Conservation (phyloP, 1,139 yeast species). For the Suhomyces bolitotheri region DNA sequence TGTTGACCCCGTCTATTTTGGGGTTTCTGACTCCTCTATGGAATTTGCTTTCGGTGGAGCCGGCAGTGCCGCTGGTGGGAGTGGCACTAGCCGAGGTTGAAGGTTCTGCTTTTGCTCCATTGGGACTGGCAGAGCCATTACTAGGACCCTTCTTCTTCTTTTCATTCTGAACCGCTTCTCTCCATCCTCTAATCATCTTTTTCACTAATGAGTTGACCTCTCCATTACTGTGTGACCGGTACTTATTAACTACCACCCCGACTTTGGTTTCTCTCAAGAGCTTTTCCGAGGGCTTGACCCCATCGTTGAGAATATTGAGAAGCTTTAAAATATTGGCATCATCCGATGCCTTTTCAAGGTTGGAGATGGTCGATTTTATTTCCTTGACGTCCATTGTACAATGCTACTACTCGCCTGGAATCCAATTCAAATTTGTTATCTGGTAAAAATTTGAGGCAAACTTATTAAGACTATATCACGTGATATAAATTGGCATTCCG, state of each 20-base stretch:
- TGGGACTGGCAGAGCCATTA: slow-evolving; percentile 5
- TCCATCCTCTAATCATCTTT: slow-evolving; percentile 84
- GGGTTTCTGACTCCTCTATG: slow-evolving; percentile 66
- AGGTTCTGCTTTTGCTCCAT: slow-evolving; percentile 5
- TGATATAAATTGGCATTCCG: no score
- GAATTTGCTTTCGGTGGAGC: slow-evolving; percentile 23
- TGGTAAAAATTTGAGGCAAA: slow-evolving; percentile 4
- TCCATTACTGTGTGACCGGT: slow-evolving; percentile 64
- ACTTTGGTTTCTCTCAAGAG: slow-evolving; percentile 89
- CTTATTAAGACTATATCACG: background rate
- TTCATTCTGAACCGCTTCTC: slow-evolving; percentile 81
- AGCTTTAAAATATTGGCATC: slow-evolving; percentile 68
- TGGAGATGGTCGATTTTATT: slow-evolving; percentile 66
- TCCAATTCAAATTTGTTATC: no score
- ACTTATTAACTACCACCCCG: slow-evolving; percentile 95
- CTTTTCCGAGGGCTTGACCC: slow-evolving; percentile 82
- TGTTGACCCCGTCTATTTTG: slow-evolving; percentile 74
- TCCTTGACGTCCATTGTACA: slow-evolving; percentile 71
- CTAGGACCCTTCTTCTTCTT: slow-evolving; percentile 41
- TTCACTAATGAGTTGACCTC: slow-evolving; percentile 74
- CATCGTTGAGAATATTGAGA: slow-evolving; percentile 64
- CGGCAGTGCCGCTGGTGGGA: slow-evolving; percentile 19
- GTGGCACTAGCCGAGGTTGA: slow-evolving; percentile 12
- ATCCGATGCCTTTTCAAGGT: slow-evolving; percentile 73
- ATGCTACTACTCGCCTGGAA: no score